Evolutionary conservation across 352 stramenopile genomes (phyloP).

Genomic region (Pythium aristosporum): DNA sequence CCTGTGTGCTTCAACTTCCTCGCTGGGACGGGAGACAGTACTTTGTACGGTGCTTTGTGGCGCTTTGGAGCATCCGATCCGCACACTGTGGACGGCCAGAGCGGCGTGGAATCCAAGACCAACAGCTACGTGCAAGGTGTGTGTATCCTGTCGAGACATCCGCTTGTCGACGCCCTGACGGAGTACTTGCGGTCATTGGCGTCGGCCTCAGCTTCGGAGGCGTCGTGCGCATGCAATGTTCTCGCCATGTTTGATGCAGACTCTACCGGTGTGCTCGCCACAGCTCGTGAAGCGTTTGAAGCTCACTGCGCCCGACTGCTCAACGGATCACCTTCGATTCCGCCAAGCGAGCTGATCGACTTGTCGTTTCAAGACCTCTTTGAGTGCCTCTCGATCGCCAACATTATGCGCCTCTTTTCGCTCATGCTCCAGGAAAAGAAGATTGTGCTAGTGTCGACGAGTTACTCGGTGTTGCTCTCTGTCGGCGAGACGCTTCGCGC

Average conservation of each 20-base stretch:
- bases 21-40: constrained; percentile 34
- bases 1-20: constrained; percentile 55
- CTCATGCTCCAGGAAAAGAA: constrained; percentile 71
- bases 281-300: constrained; percentile 5
- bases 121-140: constrained; percentile 29
- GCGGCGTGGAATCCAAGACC: background rate
- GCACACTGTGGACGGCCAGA: background rate
- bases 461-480: constrained; percentile 60
- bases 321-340: background rate
- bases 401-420: constrained; percentile 62
- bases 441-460: constrained; percentile 67
- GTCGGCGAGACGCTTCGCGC: constrained; percentile 51
- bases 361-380: constrained; percentile 48
- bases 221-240: background rate
- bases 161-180: constrained; percentile 50
- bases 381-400: constrained; percentile 52
- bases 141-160: constrained; percentile 54
- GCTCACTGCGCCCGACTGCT: constrained; percentile 3
- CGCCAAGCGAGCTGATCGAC: constrained; percentile 28
- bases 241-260: background rate
- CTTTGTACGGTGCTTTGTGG: constrained; percentile 47
- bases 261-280: background rate
- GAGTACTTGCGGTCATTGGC: constrained; percentile 37
- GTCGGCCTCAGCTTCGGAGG: background rate
- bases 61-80: constrained; percentile 10